Percentiles rank a stretch among this genome's conserved stretches.
phyloP scores from a whole-genome alignment of 2,329 filamentous ascomycete species.

The Ophiostoma angusticollis region DNA sequence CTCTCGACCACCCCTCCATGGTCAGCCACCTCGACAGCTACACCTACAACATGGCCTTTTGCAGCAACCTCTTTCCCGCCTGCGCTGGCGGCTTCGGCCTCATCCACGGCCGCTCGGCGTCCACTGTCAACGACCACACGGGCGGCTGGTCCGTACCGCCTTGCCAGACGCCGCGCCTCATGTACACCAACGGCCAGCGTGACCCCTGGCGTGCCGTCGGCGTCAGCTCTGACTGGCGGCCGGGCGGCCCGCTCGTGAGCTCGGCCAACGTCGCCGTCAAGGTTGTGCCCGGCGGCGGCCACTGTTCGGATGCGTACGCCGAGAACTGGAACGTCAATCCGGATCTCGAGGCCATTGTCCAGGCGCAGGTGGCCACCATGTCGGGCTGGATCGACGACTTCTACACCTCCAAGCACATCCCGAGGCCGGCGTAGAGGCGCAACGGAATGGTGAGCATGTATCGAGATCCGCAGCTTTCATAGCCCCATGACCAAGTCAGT shows the following conservation, averaged over 20 bases:
- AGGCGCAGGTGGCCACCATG: constrained; percentile 37
- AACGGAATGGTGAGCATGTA: no score
- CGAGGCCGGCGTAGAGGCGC: constrained; percentile 1
- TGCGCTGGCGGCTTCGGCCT: constrained; percentile 22
- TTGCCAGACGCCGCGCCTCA: constrained; percentile 23
- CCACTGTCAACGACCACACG: constrained; percentile 24
- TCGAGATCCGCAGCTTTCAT: background rate
- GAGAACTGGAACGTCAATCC: constrained; percentile 38
- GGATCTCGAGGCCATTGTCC: constrained; percentile 34
- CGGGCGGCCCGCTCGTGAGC: constrained; percentile 25
- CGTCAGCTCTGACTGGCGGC: constrained; percentile 24
- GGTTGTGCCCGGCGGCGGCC: constrained; percentile 23
- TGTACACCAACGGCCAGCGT: constrained; percentile 27
- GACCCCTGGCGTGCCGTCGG: constrained; percentile 30
- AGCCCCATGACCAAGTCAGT: background rate
- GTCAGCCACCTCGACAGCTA: constrained; percentile 26
- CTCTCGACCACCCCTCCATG: constrained; percentile 26
- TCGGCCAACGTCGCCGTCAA: constrained; percentile 20
- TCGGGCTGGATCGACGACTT: constrained; percentile 41
- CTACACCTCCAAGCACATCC: constrained; percentile 20
- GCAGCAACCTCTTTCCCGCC: constrained; percentile 34
- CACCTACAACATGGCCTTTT: constrained; percentile 28
- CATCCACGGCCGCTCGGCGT: constrained; percentile 20
- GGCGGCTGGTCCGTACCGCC: constrained; percentile 24
- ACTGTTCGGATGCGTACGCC: constrained; percentile 28